Evolutionary conservation across 2,329 filamentous ascomycete species (phyloP), one percentile per base, ranked within the genome.

Genomic region (Colletotrichum horii): DNA sequence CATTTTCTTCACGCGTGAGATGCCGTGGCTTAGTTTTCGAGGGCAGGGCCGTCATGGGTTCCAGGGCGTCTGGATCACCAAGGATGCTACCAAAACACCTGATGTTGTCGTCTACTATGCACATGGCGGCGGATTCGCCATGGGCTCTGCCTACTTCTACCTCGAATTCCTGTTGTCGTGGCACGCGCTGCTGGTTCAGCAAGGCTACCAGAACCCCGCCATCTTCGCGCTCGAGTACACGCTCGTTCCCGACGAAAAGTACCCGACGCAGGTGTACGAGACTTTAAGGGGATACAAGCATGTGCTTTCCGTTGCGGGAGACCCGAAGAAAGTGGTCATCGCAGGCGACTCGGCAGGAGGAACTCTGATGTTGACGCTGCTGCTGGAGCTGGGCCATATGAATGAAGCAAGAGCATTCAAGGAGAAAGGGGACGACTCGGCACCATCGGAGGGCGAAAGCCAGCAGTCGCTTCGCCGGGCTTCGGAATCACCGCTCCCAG

Each of bases 121-220:
- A 55, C 95, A 97, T 82, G 95, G 94, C 19, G 95, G 95, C 26
- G 95, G 95, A 1, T 97, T 97, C 82, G 91, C 92, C 8, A 94
- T 97, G 93, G 95, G 95, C 4, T 95, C 94, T 15, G 88, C 90
- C 22, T 94, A 94, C 85, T 97, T 97, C 83, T 97, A 97, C 82
- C 90, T 96, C 43, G 95, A 97, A 80, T 97, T 96, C 78, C 88
- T 97, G 4, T 86, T 96, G 70, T 90, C 92, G 11, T 95, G 93
- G 93, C 86, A 94, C 15, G 87, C 89, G 58, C 85, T 95, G 22
- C 87, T 97, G 52, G 88, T 91, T 71, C 85, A 89, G 67, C 86
- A 88, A 22, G 94, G 93, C 2, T 96, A 94, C 82, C 82, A 85
- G 12, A 97, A 96, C 80, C 95, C 95, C 1, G 93, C 94, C 26